A percentile compares a stretch with the other conserved stretches of the same genome.
Conservation (phyloP, 129 eudicot species). For the Escallonia herrerae region DNA sequence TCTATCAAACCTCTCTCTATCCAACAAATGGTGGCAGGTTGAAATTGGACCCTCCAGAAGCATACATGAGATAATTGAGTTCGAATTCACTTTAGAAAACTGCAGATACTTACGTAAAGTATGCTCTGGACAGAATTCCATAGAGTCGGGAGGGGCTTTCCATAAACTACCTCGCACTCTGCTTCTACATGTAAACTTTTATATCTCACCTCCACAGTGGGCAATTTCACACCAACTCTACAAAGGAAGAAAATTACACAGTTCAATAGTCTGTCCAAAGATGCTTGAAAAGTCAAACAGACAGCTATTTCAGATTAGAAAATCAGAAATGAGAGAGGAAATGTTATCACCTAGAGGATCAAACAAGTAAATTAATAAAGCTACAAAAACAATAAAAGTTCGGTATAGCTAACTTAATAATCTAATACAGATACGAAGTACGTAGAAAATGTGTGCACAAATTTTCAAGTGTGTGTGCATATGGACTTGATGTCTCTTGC, state of each 20-base stretch:
- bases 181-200: slow-evolving; percentile 49
- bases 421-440: neutral
- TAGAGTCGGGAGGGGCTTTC: slow-evolving; percentile 66
- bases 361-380: neutral
- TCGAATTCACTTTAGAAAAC: neutral
- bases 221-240: slow-evolving; percentile 56
- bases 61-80: neutral
- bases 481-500: too few relatives aligned
- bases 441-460: neutral
- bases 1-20: too few relatives aligned
- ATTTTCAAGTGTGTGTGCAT: too few relatives aligned
- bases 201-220: slow-evolving; percentile 55
- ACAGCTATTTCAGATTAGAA: neutral
- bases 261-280: neutral
- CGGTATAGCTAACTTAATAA: too few relatives aligned
- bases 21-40: too few relatives aligned
- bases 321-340: neutral
- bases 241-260: neutral
- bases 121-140: slow-evolving; percentile 46
- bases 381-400: neutral
- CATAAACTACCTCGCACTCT: slow-evolving; percentile 63
- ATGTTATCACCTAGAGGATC: neutral
- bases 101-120: slow-evolving; percentile 17
- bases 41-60: neutral
- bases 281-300: neutral